These are phyloP conservation scores for Yamadazyma buinensis DNA, from an alignment of 1,139 yeast genomes.

Conservation along the genomic window DNA sequence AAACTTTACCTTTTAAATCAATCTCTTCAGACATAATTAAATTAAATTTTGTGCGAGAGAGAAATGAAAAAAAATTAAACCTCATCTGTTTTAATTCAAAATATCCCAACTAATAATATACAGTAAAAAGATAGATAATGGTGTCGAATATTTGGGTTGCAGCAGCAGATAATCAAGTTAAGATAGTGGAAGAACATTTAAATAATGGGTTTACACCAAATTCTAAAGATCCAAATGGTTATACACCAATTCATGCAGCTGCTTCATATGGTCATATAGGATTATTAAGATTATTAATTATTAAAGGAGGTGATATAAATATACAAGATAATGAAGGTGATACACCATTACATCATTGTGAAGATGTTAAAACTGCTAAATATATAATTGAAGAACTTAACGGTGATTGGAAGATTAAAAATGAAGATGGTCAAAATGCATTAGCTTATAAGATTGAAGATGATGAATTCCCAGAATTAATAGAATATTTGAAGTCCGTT, in stretches of 20 bases:
- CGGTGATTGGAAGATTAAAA: constrained; percentile 63
- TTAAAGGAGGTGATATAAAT: constrained; percentile 73
- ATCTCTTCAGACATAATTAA: constrained; percentile 1
- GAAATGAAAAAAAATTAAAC: neutral
- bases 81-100: neutral
- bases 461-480: constrained; percentile 78
- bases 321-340: constrained; percentile 88
- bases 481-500: constrained; percentile 53
- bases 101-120: neutral
- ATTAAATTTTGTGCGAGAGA: neutral
- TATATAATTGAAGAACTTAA: constrained; percentile 59
- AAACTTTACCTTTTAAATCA: constrained; percentile 12
- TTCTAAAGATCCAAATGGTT: constrained; percentile 85
- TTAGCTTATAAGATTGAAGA: constrained; percentile 74
- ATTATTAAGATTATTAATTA: constrained; percentile 55
- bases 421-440: constrained; percentile 71
- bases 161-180: constrained; percentile 77
- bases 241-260: constrained; percentile 95
- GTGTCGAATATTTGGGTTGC: constrained; percentile 87
- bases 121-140: constrained; percentile 19
- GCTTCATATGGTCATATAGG: constrained; percentile 85
- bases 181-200: constrained; percentile 54
- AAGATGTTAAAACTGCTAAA: constrained; percentile 63
- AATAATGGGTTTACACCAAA: constrained; percentile 56
- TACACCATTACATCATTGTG: constrained; percentile 90